Conservation (phyloP, 192 early-diverging fungal species). For the Funneliformis geosporum region DNA sequence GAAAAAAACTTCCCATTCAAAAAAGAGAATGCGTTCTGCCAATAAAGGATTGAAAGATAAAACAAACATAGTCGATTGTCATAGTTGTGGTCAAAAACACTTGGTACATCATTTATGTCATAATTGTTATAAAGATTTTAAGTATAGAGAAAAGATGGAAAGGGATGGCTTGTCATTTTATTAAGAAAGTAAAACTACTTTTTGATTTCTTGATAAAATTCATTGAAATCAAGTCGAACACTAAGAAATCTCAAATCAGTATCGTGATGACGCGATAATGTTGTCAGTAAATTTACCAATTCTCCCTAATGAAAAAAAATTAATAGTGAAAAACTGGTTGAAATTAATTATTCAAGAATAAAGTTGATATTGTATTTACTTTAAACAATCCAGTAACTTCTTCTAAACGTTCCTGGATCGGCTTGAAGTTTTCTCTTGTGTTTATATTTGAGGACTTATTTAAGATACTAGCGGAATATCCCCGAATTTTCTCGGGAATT, state of each 20-base stretch:
- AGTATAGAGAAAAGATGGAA: not conserved
- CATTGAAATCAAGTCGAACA: constrained; percentile 84
- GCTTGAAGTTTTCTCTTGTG: constrained; percentile 12
- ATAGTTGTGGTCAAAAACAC: constrained; percentile 73
- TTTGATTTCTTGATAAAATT: constrained; percentile 47
- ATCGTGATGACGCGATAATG: constrained; percentile 63
- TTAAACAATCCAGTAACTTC: constrained; percentile 37
- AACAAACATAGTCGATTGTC: constrained; percentile 71
- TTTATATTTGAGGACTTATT: not conserved
- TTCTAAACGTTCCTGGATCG: constrained; percentile 34
- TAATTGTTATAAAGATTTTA: constrained; percentile 65
- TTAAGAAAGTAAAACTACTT: not conserved
- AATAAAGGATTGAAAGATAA: constrained; percentile 76
- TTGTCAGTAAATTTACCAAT: constrained; percentile 54
- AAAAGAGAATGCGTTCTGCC: constrained; percentile 82
- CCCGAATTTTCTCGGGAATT: not conserved
- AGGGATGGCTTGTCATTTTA: not conserved
- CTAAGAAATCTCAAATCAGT: constrained; percentile 73
- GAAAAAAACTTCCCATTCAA: constrained; percentile 89
- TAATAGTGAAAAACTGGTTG: not conserved
- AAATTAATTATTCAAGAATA: not conserved
- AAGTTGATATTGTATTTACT: constrained; percentile 32
- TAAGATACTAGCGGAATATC: not conserved
- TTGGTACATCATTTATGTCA: constrained; percentile 77
- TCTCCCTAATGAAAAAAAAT: constrained; percentile 47